phyloP scores from a whole-genome alignment of 2,329 filamentous ascomycete genomes.

The Trichoderma atrobrunneum region DNA sequence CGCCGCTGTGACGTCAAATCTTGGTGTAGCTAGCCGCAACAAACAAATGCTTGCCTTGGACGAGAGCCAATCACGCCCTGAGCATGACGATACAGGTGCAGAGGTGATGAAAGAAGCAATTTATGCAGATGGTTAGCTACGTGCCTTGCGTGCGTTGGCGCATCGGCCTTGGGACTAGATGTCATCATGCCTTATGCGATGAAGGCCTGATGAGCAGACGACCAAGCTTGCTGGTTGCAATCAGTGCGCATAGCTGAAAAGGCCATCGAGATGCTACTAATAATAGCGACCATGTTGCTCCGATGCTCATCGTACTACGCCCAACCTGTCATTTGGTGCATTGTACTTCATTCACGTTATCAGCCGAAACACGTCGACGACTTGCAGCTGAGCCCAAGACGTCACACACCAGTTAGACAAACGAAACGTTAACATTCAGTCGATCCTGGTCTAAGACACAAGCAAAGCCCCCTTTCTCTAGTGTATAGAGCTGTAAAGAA shows the following conservation, averaged over 20 bases:
- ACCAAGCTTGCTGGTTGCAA: background rate
- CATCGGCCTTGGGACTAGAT: background rate
- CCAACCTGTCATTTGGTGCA: background rate
- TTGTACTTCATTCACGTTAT: background rate
- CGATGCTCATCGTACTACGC: background rate
- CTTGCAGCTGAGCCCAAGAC: background rate
- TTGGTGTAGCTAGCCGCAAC: slow-evolving; percentile 6
- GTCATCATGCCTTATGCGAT: background rate
- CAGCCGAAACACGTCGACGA: background rate
- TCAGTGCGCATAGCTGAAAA: background rate
- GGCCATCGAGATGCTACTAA: slow-evolving; percentile 6
- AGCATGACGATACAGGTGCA: slow-evolving; percentile 3
- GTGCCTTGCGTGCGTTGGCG: background rate
- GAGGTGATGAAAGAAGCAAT: slow-evolving; percentile 2
- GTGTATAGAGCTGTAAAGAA: slow-evolving; percentile 3
- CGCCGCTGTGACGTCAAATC: slow-evolving; percentile 25
- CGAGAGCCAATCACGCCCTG: background rate
- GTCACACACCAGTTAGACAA: slow-evolving; percentile 16
- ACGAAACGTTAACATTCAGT: slow-evolving; percentile 20
- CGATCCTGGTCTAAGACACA: slow-evolving; percentile 20
- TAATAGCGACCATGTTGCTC: background rate
- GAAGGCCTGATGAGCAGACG: background rate
- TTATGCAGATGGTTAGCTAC: background rate
- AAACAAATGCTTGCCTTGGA: background rate
- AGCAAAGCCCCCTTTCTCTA: background rate